A percentile compares a stretch with the other conserved stretches of the same genome.
Conservation (phyloP, 805 yeast species). For the Candida wancherniae region DNA sequence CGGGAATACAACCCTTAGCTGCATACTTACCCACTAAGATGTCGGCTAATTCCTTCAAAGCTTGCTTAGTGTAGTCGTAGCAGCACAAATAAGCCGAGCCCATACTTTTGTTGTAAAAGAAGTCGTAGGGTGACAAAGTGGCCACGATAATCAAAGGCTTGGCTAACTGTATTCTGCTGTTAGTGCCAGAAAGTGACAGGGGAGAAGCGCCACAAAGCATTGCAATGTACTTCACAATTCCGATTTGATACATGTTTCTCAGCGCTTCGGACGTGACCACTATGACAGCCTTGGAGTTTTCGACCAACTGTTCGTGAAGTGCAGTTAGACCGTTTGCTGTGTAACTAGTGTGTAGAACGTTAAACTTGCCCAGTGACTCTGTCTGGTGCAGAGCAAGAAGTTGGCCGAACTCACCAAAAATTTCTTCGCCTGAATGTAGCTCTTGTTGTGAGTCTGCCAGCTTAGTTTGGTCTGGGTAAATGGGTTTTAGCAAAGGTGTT, state of each 20-base stretch:
- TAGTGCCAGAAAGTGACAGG: constrained; percentile 12
- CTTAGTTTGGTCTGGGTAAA: constrained; percentile 20
- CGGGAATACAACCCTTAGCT: constrained; percentile 54
- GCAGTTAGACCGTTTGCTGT: constrained; percentile 54
- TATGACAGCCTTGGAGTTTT: constrained; percentile 46
- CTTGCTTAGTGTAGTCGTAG: constrained; percentile 54
- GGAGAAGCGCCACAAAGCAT: constrained; percentile 50
- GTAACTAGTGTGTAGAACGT: constrained; percentile 53
- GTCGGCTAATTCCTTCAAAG: constrained; percentile 44
- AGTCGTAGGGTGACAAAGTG: constrained; percentile 59
- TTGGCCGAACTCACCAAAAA: constrained; percentile 49
- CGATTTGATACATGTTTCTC: constrained; percentile 57
- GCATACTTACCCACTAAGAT: constrained; percentile 51
- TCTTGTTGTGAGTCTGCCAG: constrained; percentile 12
- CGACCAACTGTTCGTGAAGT: constrained; percentile 50
- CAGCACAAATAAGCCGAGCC: constrained; percentile 57
- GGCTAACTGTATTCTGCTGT: constrained; percentile 24
- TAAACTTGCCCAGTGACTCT: constrained; percentile 26
- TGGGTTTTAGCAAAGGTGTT: constrained; percentile 36
- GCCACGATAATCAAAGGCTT: constrained; percentile 58
- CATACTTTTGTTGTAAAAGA: constrained; percentile 49
- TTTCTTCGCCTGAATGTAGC: constrained; percentile 45
- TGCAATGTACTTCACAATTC: constrained; percentile 53
- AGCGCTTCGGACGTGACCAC: constrained; percentile 55
- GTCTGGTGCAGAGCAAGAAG: constrained; percentile 35